phyloP scores from a whole-genome alignment of 2,329 filamentous ascomycete species.

The Claviceps monticola region DNA sequence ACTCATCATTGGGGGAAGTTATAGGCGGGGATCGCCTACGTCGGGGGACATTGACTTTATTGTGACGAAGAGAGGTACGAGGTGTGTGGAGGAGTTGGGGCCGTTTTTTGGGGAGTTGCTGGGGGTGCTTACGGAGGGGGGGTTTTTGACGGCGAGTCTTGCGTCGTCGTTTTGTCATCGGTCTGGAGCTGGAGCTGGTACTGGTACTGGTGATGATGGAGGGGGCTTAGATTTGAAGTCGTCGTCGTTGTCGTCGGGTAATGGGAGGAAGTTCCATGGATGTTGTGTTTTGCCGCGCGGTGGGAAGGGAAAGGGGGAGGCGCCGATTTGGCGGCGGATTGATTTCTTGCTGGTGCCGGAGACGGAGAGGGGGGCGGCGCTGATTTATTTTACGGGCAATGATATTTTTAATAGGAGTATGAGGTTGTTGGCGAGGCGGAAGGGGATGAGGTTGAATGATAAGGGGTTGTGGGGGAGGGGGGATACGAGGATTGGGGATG shows the following conservation, averaged over 20 bases:
- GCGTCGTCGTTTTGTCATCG: constrained; percentile 27
- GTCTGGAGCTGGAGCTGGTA: no score
- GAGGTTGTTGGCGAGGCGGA: constrained; percentile 63
- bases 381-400: constrained; percentile 94
- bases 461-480: constrained; percentile 63
- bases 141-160: constrained; percentile 58
- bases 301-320: constrained; percentile 14
- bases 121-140: constrained; percentile 38
- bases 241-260: constrained; percentile 19
- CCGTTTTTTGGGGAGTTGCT: constrained; percentile 52
- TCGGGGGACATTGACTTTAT: constrained; percentile 80
- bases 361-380: constrained; percentile 64
- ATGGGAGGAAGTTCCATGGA: constrained; percentile 78
- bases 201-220: no score
- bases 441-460: constrained; percentile 76
- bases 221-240: no score
- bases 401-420: constrained; percentile 89
- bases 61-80: constrained; percentile 53
- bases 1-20: constrained; percentile 70
- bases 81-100: constrained; percentile 39
- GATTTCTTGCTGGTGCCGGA: constrained; percentile 76
- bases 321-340: constrained; percentile 59
- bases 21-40: constrained; percentile 59
- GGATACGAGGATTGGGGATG: constrained; percentile 56
- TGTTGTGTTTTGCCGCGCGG: constrained; percentile 54